phyloP scores from a whole-genome alignment of 78 protist species.

The Diacronema lutheri region DNA sequence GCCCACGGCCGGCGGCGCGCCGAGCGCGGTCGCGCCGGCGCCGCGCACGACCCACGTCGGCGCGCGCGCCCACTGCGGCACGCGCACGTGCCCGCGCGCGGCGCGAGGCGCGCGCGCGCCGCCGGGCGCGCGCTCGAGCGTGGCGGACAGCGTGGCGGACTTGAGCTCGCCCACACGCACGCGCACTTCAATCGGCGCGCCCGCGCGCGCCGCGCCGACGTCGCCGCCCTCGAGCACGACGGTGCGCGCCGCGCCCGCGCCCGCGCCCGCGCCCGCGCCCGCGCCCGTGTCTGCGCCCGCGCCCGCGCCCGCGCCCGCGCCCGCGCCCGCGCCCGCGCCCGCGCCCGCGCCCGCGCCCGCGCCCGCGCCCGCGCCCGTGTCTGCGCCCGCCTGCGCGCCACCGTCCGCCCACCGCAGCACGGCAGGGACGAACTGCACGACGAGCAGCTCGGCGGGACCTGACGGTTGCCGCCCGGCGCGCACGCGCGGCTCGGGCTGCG shows the following conservation, averaged over 20 bases:
- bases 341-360: not conserved
- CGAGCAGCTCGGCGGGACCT: not conserved
- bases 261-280: no score
- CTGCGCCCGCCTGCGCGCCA: no score
- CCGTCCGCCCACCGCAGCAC: not conserved
- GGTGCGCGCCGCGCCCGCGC: not conserved
- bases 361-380: no score
- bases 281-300: no score
- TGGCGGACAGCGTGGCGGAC: not conserved
- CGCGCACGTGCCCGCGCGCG: not conserved
- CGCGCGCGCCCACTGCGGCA: not conserved
- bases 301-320: no score
- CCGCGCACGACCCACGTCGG: not conserved
- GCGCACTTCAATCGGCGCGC: not conserved
- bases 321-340: not conserved
- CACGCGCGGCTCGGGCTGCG: not conserved
- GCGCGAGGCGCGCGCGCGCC: not conserved
- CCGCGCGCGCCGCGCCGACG: not conserved
- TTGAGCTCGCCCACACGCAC: no score
- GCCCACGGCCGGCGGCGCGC: not conserved
- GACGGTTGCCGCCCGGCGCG: no score
- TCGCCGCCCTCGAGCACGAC: not conserved
- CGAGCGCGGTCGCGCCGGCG: no score
- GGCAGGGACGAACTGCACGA: not conserved
- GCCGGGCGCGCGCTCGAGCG: not conserved